A percentile compares a stretch with the other conserved stretches of the same genome.
These are phyloP conservation scores for Cordyceps fumosorosea DNA, from an alignment of 2,329 filamentous ascomycete genomes.

Conservation along the genomic window DNA sequence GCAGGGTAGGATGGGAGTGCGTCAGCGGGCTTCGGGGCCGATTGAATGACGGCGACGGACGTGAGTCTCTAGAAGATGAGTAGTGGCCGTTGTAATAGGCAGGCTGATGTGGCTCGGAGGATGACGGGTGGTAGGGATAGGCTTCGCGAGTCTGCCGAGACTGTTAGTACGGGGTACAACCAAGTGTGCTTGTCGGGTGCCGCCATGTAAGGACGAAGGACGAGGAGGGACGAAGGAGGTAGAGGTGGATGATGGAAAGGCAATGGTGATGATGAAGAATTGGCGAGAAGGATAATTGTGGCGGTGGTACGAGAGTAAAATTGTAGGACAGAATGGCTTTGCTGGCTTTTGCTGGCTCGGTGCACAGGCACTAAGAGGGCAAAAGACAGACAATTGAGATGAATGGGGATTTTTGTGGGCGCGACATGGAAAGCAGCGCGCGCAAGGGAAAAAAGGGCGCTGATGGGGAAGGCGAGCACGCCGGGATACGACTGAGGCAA, in stretches of 20 bases:
- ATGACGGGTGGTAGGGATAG: slow-evolving; percentile 38
- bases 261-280: slow-evolving; percentile 4
- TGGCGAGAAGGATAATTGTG: slow-evolving; percentile 1
- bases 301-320: neutral
- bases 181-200: slow-evolving; percentile 15
- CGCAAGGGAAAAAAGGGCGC: neutral
- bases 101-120: slow-evolving; percentile 34
- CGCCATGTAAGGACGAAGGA: neutral
- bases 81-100: slow-evolving; percentile 45
- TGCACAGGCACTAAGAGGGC: slow-evolving; percentile 9
- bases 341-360: neutral
- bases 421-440: neutral
- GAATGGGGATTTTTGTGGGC: slow-evolving; percentile 12
- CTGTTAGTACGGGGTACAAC: slow-evolving; percentile 17
- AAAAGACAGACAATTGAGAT: slow-evolving; percentile 7
- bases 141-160: slow-evolving; percentile 41
- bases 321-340: neutral
- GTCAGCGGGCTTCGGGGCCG: slow-evolving; percentile 45
- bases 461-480: neutral
- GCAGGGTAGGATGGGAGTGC: slow-evolving; percentile 41
- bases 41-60: slow-evolving; percentile 33
- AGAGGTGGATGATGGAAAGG: slow-evolving; percentile 14
- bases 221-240: slow-evolving; percentile 13
- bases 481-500: neutral
- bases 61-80: slow-evolving; percentile 34